Evolutionary conservation across 2,329 filamentous ascomycete genomes (phyloP).

Genomic region (Zasmidium cellare): DNA sequence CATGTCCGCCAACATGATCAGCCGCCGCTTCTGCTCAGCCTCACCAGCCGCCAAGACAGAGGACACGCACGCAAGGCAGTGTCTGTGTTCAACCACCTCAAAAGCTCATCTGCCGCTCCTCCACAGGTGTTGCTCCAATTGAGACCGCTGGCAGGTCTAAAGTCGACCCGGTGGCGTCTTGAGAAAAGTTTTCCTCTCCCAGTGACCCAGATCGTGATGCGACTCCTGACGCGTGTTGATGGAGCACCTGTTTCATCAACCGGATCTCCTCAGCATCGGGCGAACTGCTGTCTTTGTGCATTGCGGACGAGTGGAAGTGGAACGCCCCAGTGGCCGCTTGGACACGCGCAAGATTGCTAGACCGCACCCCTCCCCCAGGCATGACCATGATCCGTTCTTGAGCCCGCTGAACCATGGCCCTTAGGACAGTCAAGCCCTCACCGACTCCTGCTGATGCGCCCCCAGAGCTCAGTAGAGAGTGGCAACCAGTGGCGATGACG

Average conservation of each 20-base stretch:
- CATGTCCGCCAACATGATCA: neutral
- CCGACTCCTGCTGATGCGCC: slow-evolving; percentile 37
- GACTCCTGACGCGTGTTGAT: neutral
- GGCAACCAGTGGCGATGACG: slow-evolving; percentile 48
- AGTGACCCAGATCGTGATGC: neutral
- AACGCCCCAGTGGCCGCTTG: slow-evolving; percentile 12
- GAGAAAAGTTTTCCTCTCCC: neutral
- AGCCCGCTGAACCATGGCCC: slow-evolving; percentile 32
- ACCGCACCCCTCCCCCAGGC: slow-evolving; percentile 53
- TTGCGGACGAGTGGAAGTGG: slow-evolving; percentile 26
- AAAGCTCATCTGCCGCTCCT: neutral
- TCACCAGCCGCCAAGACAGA: neutral
- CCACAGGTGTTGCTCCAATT: slow-evolving; percentile 1
- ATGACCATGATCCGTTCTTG: slow-evolving; percentile 45
- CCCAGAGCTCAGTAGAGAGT: slow-evolving; percentile 52
- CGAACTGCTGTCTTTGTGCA: slow-evolving; percentile 7
- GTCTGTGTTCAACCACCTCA: neutral
- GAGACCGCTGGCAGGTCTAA: neutral
- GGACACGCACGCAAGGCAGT: neutral
- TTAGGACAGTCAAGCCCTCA: slow-evolving; percentile 37
- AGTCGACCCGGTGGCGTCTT: neutral
- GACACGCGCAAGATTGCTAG: slow-evolving; percentile 43
- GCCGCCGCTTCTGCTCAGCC: neutral
- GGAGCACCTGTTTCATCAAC: slow-evolving; percentile 12
- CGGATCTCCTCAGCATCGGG: slow-evolving; percentile 16